These are phyloP conservation scores for Debaryomyces prosopidis DNA, from an alignment of 805 yeast species.

Conservation along the genomic window DNA sequence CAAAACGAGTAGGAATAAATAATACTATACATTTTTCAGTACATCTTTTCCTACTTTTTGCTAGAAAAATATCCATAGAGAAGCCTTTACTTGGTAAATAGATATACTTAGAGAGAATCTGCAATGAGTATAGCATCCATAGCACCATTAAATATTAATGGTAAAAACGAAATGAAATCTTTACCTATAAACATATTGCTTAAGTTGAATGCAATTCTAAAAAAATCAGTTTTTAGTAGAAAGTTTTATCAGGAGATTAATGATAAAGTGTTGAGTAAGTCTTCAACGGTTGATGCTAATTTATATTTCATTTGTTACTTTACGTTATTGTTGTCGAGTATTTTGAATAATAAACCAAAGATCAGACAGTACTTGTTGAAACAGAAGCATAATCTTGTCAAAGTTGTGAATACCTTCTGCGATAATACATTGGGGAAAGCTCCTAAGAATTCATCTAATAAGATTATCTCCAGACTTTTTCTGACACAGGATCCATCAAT, in stretches of 20 bases:
- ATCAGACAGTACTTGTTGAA: conserved; percentile 27
- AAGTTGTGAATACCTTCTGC: conserved; percentile 11
- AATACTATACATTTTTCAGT: too few relatives aligned
- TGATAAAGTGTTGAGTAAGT: conserved; percentile 35
- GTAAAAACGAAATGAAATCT: conserved; percentile 7
- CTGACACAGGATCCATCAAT: background rate
- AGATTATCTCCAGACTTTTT: conserved; percentile 12
- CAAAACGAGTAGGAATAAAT: too few relatives aligned
- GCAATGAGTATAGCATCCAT: conserved; percentile 15
- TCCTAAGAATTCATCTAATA: conserved; percentile 15
- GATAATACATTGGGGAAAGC: conserved; percentile 11
- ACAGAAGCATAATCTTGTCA: conserved; percentile 25
- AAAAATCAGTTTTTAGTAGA: conserved; percentile 34
- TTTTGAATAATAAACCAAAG: conserved; percentile 36
- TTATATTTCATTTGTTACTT: conserved; percentile 45
- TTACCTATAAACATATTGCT: conserved; percentile 25
- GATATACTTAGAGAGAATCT: background rate
- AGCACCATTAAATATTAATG: conserved; percentile 14
- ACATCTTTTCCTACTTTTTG: background rate
- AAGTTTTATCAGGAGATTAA: conserved; percentile 43
- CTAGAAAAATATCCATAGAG: background rate
- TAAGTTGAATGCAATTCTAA: conserved; percentile 25
- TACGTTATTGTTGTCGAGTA: conserved; percentile 35
- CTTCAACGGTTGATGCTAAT: conserved; percentile 37
- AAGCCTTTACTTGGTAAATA: background rate